phyloP scores from a whole-genome alignment of 2,329 filamentous ascomycete species.

The Chaetomiaceae sp. region DNA sequence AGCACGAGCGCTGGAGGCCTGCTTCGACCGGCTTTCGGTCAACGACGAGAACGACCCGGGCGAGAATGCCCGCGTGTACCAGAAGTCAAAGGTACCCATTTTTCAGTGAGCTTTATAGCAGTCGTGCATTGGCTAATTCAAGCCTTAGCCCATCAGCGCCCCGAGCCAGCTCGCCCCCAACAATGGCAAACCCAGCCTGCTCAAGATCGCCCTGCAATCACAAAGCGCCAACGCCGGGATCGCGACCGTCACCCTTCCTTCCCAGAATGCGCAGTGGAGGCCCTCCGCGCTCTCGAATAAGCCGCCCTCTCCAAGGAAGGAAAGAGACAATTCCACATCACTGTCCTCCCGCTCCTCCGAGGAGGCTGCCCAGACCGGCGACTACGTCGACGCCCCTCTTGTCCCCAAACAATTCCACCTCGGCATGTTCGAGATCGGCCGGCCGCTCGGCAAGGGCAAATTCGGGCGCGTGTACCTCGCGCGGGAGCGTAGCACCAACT shows the following conservation, averaged over 20 bases:
- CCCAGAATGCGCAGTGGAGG: constrained; percentile 58
- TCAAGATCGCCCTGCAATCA: constrained; percentile 80
- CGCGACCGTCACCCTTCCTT: constrained; percentile 62
- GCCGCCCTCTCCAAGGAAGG: constrained; percentile 41
- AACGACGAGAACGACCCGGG: constrained; percentile 76
- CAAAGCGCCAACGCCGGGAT: constrained; percentile 63
- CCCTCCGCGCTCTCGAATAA: constrained; percentile 27
- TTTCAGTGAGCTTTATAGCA: too few relatives aligned
- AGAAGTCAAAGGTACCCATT: constrained; percentile 68
- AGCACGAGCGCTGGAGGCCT: constrained; percentile 72
- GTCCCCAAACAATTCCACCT: constrained; percentile 69
- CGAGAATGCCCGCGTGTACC: constrained; percentile 50
- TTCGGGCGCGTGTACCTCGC: constrained; percentile 84
- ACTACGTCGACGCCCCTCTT: constrained; percentile 29
- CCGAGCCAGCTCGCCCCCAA: constrained; percentile 46
- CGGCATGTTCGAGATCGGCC: constrained; percentile 90
- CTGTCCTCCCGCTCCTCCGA: constrained; percentile 38
- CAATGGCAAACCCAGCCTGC: constrained; percentile 69
- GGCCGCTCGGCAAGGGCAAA: constrained; percentile 80
- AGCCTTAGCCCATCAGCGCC: constrained; percentile 19
- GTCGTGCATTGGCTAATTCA: not conserved
- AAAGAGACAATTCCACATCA: constrained; percentile 35
- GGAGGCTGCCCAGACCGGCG: constrained; percentile 47
- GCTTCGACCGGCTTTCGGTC: constrained; percentile 84
- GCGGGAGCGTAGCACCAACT: constrained; percentile 71